These are phyloP conservation scores for Candida cerambycidarum DNA, from an alignment of 805 yeast species.

Conservation along the genomic window DNA sequence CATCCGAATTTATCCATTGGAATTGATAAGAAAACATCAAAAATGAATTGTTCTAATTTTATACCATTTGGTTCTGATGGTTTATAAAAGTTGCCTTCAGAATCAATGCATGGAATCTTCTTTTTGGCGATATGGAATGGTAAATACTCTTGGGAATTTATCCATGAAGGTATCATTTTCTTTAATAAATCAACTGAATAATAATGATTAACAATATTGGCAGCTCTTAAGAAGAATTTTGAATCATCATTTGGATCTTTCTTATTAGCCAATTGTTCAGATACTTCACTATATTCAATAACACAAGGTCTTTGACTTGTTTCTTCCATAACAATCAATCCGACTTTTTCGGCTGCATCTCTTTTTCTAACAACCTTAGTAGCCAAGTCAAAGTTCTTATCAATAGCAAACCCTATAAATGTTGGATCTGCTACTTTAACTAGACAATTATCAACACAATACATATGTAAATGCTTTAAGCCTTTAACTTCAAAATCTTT, in stretches of 20 bases:
- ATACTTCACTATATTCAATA: slow-evolving; percentile 91
- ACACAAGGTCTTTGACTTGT: slow-evolving; percentile 71
- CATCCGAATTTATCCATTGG: slow-evolving; percentile 76
- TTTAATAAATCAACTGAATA: slow-evolving; percentile 77
- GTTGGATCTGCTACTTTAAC: slow-evolving; percentile 93
- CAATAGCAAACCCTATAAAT: slow-evolving; percentile 80
- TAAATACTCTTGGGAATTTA: slow-evolving; percentile 57
- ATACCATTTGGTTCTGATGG: slow-evolving; percentile 88
- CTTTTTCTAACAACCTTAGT: slow-evolving; percentile 95
- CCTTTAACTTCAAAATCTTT: slow-evolving; percentile 67
- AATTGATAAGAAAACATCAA: slow-evolving; percentile 89
- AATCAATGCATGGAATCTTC: slow-evolving; percentile 68
- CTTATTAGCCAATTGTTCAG: slow-evolving; percentile 67
- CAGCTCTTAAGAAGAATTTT: slow-evolving; percentile 79
- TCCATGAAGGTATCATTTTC: slow-evolving; percentile 66
- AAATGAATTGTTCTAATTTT: slow-evolving; percentile 93
- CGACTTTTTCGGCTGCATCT: slow-evolving; percentile 84
- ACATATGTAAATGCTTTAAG: slow-evolving; percentile 89
- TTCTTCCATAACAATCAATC: slow-evolving; percentile 76
- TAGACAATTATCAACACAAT: slow-evolving; percentile 92
- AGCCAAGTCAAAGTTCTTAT: slow-evolving; percentile 67
- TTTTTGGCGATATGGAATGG: slow-evolving; percentile 96
- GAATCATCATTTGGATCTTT: slow-evolving; percentile 51
- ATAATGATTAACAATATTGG: slow-evolving; percentile 96
- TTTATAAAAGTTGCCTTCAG: slow-evolving; percentile 41